Base-by-base conservation (phyloP, 2,329 filamentous ascomycete genomes). In the Ilyonectria sp. region DNA sequence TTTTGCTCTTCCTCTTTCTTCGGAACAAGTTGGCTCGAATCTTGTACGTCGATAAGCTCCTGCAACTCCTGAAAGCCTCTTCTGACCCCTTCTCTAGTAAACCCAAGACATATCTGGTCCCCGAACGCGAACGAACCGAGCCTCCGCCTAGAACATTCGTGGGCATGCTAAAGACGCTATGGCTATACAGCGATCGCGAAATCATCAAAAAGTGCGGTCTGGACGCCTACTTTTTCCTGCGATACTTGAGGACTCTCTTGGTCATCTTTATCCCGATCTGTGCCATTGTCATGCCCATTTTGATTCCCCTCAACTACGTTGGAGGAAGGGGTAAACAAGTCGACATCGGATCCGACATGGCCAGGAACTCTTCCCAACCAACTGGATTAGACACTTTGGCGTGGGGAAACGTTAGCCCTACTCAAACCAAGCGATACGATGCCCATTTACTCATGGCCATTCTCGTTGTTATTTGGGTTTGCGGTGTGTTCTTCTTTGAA, bases 161-260 rank as follows among this genome's bases (percentile, higher is more conserved):
- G 78, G 83, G 83, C 15, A 80, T 91, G 65, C 71, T 89, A 73
- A 77, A 87, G 80, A 78, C 84, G 84, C 71, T 97, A 86, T 86
- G 93, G 83, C 80, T 91, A 83, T 83, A 93, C 83, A 80, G 90
- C 85, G 88, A 93, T 69, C 86, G 93, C 13, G 94, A 97, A 74
- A 90, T 99, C 73, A 97, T 99, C 75, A 92, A 95, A 60, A 97
- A 98, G 81, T 98, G 95, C 74, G 96, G 96, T 19, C 88, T 99
- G 10, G 96, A 99, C 79, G 94, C 95, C 76, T 99, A 97, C 82
- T 97, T 98, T 84, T 99, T 99, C 80, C 86, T 99, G 1, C 93
- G 97, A 69, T 99, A 97, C 77, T 88, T 90, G 15, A 88, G 88
- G 71, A 88, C 77, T 80, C 89, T 98, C 6, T 87, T 98, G 49